Evolutionary conservation across 2,329 filamentous ascomycete species (phyloP).

Genomic region (Hypoxylon sp.): DNA sequence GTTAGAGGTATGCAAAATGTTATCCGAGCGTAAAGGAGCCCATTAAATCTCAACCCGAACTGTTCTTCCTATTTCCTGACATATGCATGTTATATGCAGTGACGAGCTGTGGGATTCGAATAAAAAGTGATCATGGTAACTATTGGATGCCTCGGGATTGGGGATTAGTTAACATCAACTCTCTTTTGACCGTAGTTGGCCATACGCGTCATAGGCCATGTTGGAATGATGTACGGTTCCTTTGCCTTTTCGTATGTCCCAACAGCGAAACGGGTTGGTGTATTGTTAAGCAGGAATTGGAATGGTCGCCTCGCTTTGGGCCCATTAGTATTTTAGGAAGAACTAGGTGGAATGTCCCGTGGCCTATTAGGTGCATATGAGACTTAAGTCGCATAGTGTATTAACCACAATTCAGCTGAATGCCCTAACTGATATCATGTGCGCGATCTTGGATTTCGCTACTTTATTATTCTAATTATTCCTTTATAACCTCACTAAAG

Average conservation of each 20-base stretch:
- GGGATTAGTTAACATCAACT: not conserved
- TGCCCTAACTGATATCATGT: no score
- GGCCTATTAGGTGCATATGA: no score
- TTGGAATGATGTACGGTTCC: not conserved
- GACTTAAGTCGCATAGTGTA: no score
- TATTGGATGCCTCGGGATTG: not conserved
- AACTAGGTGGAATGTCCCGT: no score
- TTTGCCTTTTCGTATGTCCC: not conserved
- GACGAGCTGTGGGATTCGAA: not conserved
- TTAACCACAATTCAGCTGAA: no score
- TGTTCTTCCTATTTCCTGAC: not conserved
- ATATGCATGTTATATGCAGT: constrained; percentile 4
- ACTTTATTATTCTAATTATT: no score
- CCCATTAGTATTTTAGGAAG: no score
- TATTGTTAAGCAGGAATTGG: not conserved
- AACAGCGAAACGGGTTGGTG: not conserved
- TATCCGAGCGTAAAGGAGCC: not conserved
- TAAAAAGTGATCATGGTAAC: not conserved
- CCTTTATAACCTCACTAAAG: no score
- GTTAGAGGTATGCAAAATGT: not conserved
- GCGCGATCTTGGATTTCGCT: no score
- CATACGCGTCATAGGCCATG: not conserved
- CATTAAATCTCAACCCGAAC: not conserved
- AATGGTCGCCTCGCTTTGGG: not conserved
- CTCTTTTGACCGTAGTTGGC: not conserved